A percentile compares a stretch with the other conserved stretches of the same genome.
These are phyloP conservation scores for Diaporthe citri DNA, from an alignment of 2,329 filamentous ascomycete genomes.

Conservation along the genomic window DNA sequence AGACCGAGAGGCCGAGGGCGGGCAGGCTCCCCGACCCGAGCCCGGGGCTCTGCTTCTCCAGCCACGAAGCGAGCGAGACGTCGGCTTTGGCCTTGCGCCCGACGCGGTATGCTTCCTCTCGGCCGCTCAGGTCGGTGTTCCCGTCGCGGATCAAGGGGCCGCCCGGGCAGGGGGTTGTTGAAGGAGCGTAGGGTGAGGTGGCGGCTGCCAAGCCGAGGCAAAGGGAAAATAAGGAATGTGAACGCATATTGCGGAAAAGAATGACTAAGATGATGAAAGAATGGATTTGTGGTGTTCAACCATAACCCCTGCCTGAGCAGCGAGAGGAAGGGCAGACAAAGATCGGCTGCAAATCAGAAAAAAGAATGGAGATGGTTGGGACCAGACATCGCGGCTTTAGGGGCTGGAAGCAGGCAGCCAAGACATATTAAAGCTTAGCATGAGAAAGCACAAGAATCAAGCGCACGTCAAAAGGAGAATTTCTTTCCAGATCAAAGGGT, in stretches of 20 bases:
- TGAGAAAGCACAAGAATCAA: no score
- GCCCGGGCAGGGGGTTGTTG: constrained; percentile 5
- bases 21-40: constrained; percentile 8
- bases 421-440: background rate
- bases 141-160: constrained; percentile 10
- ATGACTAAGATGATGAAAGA: background rate
- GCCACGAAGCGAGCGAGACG: background rate
- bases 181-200: constrained; percentile 23
- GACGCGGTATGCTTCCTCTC: constrained; percentile 19
- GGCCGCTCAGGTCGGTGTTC: constrained; percentile 6
- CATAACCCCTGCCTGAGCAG: background rate
- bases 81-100: constrained; percentile 25
- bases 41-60: constrained; percentile 19
- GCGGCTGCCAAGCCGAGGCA: background rate
- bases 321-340: background rate
- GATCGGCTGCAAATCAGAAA: background rate
- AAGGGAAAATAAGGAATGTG: background rate
- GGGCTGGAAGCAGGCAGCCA: no score
- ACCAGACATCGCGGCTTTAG: background rate
- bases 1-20: constrained; percentile 19
- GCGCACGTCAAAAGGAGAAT: background rate
- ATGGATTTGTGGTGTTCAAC: background rate
- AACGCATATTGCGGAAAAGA: background rate
- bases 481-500: constrained; percentile 15
- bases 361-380: background rate